phyloP scores from a whole-genome alignment of 2,329 filamentous ascomycete genomes.

The Elsinoe batatas region DNA sequence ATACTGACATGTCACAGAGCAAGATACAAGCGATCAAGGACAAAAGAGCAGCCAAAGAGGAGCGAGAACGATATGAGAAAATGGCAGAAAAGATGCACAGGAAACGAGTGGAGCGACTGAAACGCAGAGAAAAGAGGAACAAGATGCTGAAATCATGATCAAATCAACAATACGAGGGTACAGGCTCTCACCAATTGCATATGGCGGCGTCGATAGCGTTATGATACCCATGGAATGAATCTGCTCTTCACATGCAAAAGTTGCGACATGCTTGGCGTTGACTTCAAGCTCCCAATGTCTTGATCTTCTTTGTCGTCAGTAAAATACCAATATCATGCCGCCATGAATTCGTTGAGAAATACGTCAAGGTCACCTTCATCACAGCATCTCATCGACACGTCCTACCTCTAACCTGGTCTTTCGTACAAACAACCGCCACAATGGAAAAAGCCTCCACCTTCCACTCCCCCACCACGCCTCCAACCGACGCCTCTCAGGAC shows the following conservation, averaged over 20 bases:
- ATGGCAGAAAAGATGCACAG: slow-evolving; percentile 97
- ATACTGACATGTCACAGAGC: slow-evolving; percentile 42
- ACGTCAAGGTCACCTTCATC: too few relatives aligned
- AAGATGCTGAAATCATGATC: slow-evolving; percentile 52
- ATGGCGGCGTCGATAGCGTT: slow-evolving; percentile 8
- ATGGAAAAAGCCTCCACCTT: slow-evolving; percentile 12
- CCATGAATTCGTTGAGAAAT: background rate
- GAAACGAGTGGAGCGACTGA: slow-evolving; percentile 86
- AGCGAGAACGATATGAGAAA: slow-evolving; percentile 85
- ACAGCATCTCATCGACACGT: background rate
- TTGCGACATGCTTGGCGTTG: background rate
- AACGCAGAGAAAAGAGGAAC: slow-evolving; percentile 93
- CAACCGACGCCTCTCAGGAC: background rate
- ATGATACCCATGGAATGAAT: slow-evolving; percentile 12
- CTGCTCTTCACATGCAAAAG: background rate
- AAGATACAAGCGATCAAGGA: slow-evolving; percentile 74
- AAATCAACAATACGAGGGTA: too few relatives aligned
- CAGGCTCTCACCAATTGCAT: too few relatives aligned
- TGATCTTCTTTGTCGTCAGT: background rate
- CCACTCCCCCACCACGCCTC: slow-evolving; percentile 4
- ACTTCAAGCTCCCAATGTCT: background rate
- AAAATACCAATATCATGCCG: background rate
- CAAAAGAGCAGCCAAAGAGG: slow-evolving; percentile 77
- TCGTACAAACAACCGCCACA: background rate
- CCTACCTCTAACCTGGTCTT: background rate